These are phyloP conservation scores for Xanthoparmelia taractica DNA, from an alignment of 495 filamentous ascomycete genomes.

Conservation along the genomic window DNA sequence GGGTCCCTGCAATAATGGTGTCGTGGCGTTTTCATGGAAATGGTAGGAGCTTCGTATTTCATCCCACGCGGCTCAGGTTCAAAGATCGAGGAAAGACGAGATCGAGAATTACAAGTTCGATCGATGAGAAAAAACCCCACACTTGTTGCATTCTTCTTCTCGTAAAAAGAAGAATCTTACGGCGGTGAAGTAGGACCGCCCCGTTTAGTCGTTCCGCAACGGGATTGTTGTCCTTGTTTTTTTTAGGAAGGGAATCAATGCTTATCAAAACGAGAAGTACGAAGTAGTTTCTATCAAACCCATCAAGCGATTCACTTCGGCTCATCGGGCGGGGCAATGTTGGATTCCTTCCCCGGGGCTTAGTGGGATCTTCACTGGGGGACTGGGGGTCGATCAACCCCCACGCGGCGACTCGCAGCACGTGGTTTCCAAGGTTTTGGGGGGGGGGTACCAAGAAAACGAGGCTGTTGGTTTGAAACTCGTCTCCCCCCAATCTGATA, in stretches of 20 bases:
- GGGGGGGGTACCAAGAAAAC: neutral
- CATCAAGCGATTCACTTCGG: neutral
- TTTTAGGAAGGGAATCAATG: neutral
- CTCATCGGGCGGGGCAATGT: slow-evolving; percentile 2
- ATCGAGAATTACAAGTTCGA: neutral
- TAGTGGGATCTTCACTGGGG: slow-evolving; percentile 4
- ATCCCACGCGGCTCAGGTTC: neutral
- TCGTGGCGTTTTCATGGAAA: neutral
- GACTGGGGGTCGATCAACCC: slow-evolving; percentile 2
- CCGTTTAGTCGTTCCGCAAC: neutral
- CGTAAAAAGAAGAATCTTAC: neutral
- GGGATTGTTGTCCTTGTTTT: neutral
- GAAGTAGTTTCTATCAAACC: too few relatives aligned
- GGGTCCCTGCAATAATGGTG: neutral
- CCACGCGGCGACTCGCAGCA: neutral
- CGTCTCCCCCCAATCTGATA: neutral
- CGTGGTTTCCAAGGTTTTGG: neutral
- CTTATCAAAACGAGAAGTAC: too few relatives aligned
- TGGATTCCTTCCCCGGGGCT: slow-evolving; percentile 2
- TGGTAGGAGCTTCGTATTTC: neutral
- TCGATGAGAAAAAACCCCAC: neutral
- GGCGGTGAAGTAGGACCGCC: neutral
- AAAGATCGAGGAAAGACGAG: neutral
- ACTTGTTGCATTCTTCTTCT: neutral
- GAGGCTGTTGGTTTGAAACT: neutral